A percentile compares a stretch with the other conserved stretches of the same genome.
These are phyloP conservation scores for Cytospora piceae DNA, from an alignment of 2,329 filamentous ascomycete species.

Conservation along the genomic window DNA sequence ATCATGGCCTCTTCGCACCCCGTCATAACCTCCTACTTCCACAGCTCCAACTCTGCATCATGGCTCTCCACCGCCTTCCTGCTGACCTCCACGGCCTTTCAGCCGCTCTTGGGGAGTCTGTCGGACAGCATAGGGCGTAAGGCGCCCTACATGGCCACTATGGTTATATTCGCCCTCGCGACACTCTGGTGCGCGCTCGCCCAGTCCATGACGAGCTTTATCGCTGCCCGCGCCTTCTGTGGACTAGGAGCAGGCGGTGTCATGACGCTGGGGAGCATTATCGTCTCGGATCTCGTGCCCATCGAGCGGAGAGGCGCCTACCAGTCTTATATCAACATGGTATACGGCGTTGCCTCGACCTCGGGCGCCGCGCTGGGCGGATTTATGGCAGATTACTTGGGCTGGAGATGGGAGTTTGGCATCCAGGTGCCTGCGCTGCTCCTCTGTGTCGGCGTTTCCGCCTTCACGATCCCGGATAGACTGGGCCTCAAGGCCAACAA, in stretches of 20 bases:
- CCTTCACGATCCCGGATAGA: constrained; percentile 51
- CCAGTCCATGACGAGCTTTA: constrained; percentile 68
- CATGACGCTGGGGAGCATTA: constrained; percentile 70
- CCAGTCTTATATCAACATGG: constrained; percentile 71
- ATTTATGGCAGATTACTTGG: constrained; percentile 68
- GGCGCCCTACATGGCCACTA: constrained; percentile 64
- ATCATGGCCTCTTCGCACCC: constrained; percentile 83
- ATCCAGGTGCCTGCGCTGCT: constrained; percentile 60
- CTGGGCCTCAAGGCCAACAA: constrained; percentile 49
- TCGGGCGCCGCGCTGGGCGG: constrained; percentile 72
- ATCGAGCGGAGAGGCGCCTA: constrained; percentile 68
- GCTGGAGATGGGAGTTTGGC: constrained; percentile 75
- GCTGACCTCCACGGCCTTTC: constrained; percentile 75
- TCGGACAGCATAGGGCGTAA: constrained; percentile 76
- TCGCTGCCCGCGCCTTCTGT: constrained; percentile 70
- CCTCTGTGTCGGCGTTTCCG: constrained; percentile 50
- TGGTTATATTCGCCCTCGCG: constrained; percentile 65
- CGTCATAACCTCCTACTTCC: constrained; percentile 77
- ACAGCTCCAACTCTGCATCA: constrained; percentile 76
- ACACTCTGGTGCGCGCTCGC: constrained; percentile 74
- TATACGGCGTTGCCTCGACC: constrained; percentile 61
- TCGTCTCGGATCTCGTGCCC: constrained; percentile 74
- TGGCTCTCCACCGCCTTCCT: constrained; percentile 83
- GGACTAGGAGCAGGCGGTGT: constrained; percentile 75
- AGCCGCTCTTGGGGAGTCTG: constrained; percentile 73